Percentiles rank a stretch among this genome's conserved stretches.
These are phyloP conservation scores for Carex arenaria DNA, from an alignment of 202 grass and related monocot species.

Conservation along the genomic window DNA sequence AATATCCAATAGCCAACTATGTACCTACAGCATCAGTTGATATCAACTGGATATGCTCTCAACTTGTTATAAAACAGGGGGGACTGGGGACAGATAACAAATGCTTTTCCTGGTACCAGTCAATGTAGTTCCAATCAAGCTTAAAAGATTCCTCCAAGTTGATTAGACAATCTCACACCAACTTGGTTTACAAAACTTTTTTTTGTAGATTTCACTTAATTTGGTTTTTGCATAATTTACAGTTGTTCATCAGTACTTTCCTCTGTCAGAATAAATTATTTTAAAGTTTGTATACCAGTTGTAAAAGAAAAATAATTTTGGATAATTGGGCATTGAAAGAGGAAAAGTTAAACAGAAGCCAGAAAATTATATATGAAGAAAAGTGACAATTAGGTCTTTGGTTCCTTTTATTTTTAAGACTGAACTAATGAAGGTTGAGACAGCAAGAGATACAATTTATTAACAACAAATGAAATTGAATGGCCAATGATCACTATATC, in stretches of 20 bases:
- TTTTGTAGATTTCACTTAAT: neutral
- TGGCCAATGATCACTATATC: neutral
- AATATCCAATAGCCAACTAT: slow-evolving; percentile 7
- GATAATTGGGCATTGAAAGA: neutral
- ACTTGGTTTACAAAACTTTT: neutral
- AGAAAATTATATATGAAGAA: neutral
- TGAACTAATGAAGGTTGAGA: neutral
- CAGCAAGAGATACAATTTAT: neutral
- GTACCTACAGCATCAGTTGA: slow-evolving; percentile 17
- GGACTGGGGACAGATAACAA: neutral
- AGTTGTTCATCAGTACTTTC: neutral
- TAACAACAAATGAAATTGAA: neutral
- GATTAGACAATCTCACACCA: neutral
- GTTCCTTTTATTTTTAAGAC: neutral
- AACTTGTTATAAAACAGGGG: slow-evolving; percentile 12
- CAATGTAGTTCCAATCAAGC: slow-evolving; percentile 6
- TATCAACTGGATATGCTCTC: slow-evolving; percentile 22
- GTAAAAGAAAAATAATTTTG: neutral
- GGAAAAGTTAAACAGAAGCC: neutral
- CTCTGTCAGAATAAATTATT: neutral
- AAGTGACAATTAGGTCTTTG: neutral
- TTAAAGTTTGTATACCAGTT: neutral
- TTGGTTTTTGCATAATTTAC: slow-evolving; percentile 1
- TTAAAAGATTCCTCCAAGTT: slow-evolving; percentile 23
- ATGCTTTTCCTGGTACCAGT: slow-evolving; percentile 23